A percentile compares a stretch with the other conserved stretches of the same genome.
These are phyloP conservation scores for Geotrichum bryndzae DNA, from an alignment of 1,139 yeast species.

Conservation along the genomic window DNA sequence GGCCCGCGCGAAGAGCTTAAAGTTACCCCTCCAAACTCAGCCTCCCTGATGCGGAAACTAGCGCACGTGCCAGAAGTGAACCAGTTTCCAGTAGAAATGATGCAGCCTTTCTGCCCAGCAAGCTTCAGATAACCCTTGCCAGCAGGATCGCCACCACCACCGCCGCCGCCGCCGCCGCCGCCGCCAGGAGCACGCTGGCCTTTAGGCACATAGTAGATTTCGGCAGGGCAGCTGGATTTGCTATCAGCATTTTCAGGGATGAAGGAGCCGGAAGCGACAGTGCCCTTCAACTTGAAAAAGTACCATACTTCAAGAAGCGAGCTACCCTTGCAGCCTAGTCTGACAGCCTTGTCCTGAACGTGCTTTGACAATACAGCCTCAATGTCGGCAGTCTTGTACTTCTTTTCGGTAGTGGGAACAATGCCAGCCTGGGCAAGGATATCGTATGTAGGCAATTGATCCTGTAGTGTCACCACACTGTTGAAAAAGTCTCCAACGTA, in stretches of 20 bases:
- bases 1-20: constrained; percentile 63
- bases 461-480: constrained; percentile 57
- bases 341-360: constrained; percentile 33
- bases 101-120: constrained; percentile 59
- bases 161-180: constrained; percentile 34
- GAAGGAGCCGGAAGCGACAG: constrained; percentile 61
- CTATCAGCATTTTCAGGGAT: constrained; percentile 56
- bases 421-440: constrained; percentile 66
- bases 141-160: constrained; percentile 21
- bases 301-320: constrained; percentile 89
- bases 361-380: constrained; percentile 54
- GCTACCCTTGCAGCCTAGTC: constrained; percentile 58
- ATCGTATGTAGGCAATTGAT: constrained; percentile 61
- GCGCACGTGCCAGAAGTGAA: constrained; percentile 84
- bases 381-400: constrained; percentile 62
- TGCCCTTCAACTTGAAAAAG: constrained; percentile 72
- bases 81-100: constrained; percentile 83
- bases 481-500: constrained; percentile 77
- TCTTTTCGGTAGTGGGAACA: constrained; percentile 52
- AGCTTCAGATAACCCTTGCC: constrained; percentile 47
- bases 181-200: constrained; percentile 38
- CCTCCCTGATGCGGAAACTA: constrained; percentile 49
- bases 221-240: constrained; percentile 57
- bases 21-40: constrained; percentile 67
- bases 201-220: constrained; percentile 71